Base-by-base conservation (phyloP, 2,329 filamentous ascomycete species). In the Aureobasidium sp. region DNA sequence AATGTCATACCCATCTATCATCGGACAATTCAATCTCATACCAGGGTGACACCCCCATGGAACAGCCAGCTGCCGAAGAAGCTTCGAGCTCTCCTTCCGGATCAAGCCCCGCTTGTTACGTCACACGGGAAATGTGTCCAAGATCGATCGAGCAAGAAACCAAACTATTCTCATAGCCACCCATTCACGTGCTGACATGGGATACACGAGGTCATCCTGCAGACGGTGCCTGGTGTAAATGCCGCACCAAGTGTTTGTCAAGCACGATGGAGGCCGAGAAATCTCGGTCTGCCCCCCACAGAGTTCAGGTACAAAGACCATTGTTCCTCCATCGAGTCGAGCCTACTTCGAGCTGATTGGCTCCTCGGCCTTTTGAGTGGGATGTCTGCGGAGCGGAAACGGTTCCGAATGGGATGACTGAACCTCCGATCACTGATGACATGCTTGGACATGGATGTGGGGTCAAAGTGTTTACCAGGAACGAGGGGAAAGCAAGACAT, bases 401-500 rank as follows among this genome's bases (percentile, higher is more conserved):
- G 2, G 37, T 38, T 54, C 35, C 50, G 50, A 29, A 42, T 54
- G 9, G 31, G 31, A 23, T 51, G 49, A 38, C 33, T 25, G 49
- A 35, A 29, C n/a, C 21, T 51, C 33, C 25, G 33, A 54, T 33
- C 25, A 35, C n/a, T 40, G 50, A 54, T 54, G 50, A 54, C 47
- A 50, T 31, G 37, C 9, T 19, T 25, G 13, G 23, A 54, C 25
- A 27, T 38, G 27, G 42, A 57, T 57, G 54, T 57, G 54, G 54
- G 54, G 54, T 57, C 35, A 9, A 27, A 37, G 15, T 57, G 54
- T 47, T 57, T 55, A 33, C 49, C 37, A 57, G 42, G 54, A 46
- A 57, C 54, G 29, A 57, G 40, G 31, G 29, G 42, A 17, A 57
- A 17, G 29, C 4, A 11, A 27, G 53, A 57, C 35, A 29, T 9